Evolutionary conservation across 1,139 yeast species (phyloP).

Genomic region (Sugiyamaella sp.): DNA sequence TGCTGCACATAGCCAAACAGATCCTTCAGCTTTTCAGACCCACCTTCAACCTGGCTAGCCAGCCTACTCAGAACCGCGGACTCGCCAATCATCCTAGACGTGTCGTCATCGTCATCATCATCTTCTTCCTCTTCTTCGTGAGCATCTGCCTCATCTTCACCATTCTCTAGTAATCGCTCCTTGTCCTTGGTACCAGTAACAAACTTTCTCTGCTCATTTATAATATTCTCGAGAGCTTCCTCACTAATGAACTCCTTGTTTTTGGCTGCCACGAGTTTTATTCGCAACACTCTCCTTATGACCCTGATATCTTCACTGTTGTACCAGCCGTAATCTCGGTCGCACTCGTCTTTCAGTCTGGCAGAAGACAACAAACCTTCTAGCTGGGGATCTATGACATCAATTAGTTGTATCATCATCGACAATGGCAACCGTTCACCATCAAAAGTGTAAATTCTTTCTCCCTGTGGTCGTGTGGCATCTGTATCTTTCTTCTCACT

Average conservation of each 20-base stretch:
- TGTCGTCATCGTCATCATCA: conserved; percentile 25
- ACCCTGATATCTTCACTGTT: conserved; percentile 61
- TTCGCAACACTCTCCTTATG: conserved; percentile 68
- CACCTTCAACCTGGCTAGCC: conserved; percentile 23
- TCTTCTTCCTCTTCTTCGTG: conserved; percentile 6
- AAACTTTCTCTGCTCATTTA: conserved; percentile 30
- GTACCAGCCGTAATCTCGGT: conserved; percentile 72
- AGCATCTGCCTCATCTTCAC: conserved; percentile 15
- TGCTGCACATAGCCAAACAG: conserved; percentile 27
- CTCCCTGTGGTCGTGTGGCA: conserved; percentile 4
- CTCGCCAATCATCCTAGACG: conserved; percentile 17
- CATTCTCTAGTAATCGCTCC: conserved; percentile 20
- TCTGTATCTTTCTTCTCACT: not conserved
- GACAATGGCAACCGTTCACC: conserved; percentile 72
- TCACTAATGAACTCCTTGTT: conserved; percentile 37
- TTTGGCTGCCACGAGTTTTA: conserved; percentile 51
- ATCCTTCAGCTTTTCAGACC: conserved; percentile 24
- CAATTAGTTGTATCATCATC: conserved; percentile 80
- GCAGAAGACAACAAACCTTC: conserved; percentile 50
- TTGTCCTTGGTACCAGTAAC: conserved; percentile 19
- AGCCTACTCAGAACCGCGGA: conserved; percentile 20
- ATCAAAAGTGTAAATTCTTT: conserved; percentile 60
- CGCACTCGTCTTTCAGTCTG: conserved; percentile 38
- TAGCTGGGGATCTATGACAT: conserved; percentile 69
- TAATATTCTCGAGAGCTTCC: conserved; percentile 31